These are phyloP conservation scores for Berkeleyomyces rouxiae DNA, from an alignment of 2,329 filamentous ascomycete species.

Conservation along the genomic window DNA sequence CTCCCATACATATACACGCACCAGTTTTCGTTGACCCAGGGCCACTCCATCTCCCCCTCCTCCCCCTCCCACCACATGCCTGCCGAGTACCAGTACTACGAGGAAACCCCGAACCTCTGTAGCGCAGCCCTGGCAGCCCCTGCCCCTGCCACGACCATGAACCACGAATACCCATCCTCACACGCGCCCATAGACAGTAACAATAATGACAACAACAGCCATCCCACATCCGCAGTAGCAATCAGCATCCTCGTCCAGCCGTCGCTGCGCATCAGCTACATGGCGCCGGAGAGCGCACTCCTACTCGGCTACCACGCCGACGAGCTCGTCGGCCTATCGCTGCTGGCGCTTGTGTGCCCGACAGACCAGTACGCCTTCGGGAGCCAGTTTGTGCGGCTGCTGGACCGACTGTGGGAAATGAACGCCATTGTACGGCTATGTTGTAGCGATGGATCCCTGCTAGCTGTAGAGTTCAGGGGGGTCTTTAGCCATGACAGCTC, in stretches of 20 bases:
- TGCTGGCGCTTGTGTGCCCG: conserved; percentile 69
- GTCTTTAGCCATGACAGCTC: background rate
- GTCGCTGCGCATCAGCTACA: conserved; percentile 68
- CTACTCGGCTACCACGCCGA: conserved; percentile 60
- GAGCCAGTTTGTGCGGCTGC: conserved; percentile 71
- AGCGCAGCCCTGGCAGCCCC: conserved; percentile 16
- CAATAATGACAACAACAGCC: too few species aligned
- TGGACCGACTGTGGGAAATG: conserved; percentile 61
- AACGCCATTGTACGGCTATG: conserved; percentile 79
- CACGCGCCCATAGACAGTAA: background rate
- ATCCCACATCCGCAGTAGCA: conserved; percentile 19
- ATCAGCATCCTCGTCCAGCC: conserved; percentile 74
- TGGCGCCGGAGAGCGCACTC: conserved; percentile 59
- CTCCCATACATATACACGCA: too few species aligned
- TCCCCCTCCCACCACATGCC: conserved; percentile 17
- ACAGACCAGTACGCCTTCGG: conserved; percentile 74
- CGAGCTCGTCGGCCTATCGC: conserved; percentile 56
- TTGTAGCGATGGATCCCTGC: conserved; percentile 52
- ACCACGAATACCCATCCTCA: background rate
- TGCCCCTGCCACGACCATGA: conserved; percentile 23
- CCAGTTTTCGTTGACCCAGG: too few species aligned
- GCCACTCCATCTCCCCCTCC: background rate
- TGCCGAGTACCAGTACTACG: conserved; percentile 21
- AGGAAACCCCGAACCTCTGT: conserved; percentile 32
- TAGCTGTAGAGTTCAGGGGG: conserved; percentile 80